Conservation (phyloP, 352 stramenopile species). For the Blastocystis hominis region DNA sequence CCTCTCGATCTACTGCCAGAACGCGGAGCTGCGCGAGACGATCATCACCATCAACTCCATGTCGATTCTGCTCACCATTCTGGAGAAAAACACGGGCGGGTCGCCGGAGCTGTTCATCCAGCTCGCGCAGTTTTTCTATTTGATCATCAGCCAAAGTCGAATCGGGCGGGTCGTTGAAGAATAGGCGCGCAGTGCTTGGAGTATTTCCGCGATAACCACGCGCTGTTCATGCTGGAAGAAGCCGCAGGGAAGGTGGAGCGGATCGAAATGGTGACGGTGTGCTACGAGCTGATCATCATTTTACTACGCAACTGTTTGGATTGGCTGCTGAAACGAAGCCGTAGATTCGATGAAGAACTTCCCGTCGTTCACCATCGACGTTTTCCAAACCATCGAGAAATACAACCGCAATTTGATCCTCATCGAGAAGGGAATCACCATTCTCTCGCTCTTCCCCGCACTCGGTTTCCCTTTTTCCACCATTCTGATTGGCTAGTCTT, state of each 20-base stretch:
- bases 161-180: neutral
- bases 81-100: neutral
- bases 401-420: neutral
- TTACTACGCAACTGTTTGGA: neutral
- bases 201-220: constrained; percentile 25
- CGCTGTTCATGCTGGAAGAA: neutral
- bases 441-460: constrained; percentile 24
- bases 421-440: constrained; percentile 1
- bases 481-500: neutral
- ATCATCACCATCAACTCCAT: constrained; percentile 36
- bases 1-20: constrained; percentile 3
- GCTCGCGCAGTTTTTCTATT: neutral
- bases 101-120: neutral
- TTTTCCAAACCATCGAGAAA: neutral
- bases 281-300: constrained; percentile 25
- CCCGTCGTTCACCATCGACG: constrained; percentile 33
- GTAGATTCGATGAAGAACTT: constrained; percentile 8
- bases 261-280: neutral
- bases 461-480: neutral
- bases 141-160: neutral
- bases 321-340: neutral
- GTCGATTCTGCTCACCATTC: neutral
- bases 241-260: neutral
- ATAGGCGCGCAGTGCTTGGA: neutral
- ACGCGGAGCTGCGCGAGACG: neutral